Conservation (phyloP, 129 eudicot genomes). For the Daucus carota region DNA sequence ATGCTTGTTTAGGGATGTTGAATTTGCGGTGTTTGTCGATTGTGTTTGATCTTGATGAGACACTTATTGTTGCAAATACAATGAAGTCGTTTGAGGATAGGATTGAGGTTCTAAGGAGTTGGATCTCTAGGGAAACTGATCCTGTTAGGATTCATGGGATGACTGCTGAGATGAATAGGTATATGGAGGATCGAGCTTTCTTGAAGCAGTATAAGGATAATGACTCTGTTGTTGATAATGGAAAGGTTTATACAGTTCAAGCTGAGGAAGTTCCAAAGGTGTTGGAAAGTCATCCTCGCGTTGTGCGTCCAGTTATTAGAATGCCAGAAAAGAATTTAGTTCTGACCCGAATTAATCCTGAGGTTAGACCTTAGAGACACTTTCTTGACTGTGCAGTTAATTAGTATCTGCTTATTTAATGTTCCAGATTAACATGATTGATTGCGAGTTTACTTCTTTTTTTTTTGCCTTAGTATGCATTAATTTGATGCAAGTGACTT, state of each 20-base stretch:
- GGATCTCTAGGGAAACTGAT: slow-evolving; percentile 70
- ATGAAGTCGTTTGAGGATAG: slow-evolving; percentile 95
- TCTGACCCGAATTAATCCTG: slow-evolving; percentile 91
- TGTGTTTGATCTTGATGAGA: slow-evolving; percentile 96
- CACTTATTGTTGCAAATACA: slow-evolving; percentile 90
- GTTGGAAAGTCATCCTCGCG: slow-evolving; percentile 49
- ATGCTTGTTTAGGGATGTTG: slow-evolving; percentile 70
- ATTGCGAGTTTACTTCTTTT: not conserved
- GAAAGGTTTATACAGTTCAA: slow-evolving; percentile 51
- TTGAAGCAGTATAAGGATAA: slow-evolving; percentile 73
- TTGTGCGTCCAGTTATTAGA: slow-evolving; percentile 80
- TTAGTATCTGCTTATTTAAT: not conserved
- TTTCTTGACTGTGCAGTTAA: not conserved
- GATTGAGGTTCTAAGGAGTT: slow-evolving; percentile 58
- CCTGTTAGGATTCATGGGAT: slow-evolving; percentile 50
- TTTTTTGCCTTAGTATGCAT: not conserved
- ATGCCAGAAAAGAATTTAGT: slow-evolving; percentile 73
- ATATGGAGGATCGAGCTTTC: slow-evolving; percentile 66
- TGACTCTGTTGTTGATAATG: slow-evolving; percentile 61
- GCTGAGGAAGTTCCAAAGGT: slow-evolving; percentile 59
- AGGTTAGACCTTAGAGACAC: slow-evolving; percentile 43
- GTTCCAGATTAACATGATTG: not conserved
- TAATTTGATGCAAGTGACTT: not conserved
- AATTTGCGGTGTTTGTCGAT: slow-evolving; percentile 70
- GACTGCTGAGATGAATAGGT: slow-evolving; percentile 79